A percentile compares a stretch with the other conserved stretches of the same genome.
Evolutionary conservation across 2,329 filamentous ascomycete genomes (phyloP).

Genomic region (Sodiomyces alkalinus): DNA sequence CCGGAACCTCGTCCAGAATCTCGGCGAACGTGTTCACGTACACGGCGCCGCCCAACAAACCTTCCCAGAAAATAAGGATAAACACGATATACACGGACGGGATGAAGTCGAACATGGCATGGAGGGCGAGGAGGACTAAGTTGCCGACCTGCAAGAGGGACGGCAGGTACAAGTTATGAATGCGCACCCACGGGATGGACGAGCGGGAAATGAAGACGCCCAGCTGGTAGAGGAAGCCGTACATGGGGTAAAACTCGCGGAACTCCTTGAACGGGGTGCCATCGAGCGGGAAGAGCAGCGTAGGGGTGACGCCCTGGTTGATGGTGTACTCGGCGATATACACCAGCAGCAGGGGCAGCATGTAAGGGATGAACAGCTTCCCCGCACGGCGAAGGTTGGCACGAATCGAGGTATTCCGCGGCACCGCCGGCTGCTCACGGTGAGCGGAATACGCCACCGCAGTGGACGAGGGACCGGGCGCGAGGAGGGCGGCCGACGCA

Average conservation of each 20-base stretch:
- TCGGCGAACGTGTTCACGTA: slow-evolving; percentile 96
- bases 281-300: slow-evolving; percentile 68
- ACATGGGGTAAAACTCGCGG: slow-evolving; percentile 86
- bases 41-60: slow-evolving; percentile 74
- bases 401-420: slow-evolving; percentile 16
- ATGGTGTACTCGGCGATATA: slow-evolving; percentile 96
- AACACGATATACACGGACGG: slow-evolving; percentile 82
- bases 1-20: slow-evolving; percentile 69
- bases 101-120: slow-evolving; percentile 68
- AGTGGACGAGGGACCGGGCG: slow-evolving; percentile 23
- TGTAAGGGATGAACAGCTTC: slow-evolving; percentile 61
- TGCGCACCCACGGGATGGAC: slow-evolving; percentile 72
- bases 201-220: slow-evolving; percentile 92
- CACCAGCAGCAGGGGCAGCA: slow-evolving; percentile 82
- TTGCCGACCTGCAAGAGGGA: slow-evolving; percentile 73
- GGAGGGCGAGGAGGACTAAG: slow-evolving; percentile 54
- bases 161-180: slow-evolving; percentile 68
- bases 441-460: slow-evolving; percentile 23
- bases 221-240: slow-evolving; percentile 85
- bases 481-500: slow-evolving; percentile 33
- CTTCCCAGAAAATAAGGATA: slow-evolving; percentile 81
- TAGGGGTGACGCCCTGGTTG: slow-evolving; percentile 87
- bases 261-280: slow-evolving; percentile 66
- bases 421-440: slow-evolving; percentile 13
- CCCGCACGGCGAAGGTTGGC: slow-evolving; percentile 50